phyloP scores from a whole-genome alignment of 2,329 filamentous ascomycete species.

The Sphaerulina populicola region DNA sequence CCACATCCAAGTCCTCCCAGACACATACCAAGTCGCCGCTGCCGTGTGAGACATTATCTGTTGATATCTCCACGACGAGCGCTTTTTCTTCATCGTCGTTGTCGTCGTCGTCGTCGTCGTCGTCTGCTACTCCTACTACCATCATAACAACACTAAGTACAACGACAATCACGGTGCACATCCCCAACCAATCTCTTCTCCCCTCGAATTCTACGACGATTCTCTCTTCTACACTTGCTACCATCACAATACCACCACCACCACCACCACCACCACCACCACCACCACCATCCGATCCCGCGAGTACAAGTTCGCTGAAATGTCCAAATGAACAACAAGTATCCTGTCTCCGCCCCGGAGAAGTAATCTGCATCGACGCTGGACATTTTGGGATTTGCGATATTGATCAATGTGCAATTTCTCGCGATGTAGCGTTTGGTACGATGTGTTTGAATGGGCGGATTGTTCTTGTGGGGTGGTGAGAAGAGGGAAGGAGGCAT shows the following conservation, averaged over 20 bases:
- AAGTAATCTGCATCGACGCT: conserved; percentile 39
- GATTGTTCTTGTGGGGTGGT: conserved; percentile 15
- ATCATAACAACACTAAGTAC: conserved; percentile 2
- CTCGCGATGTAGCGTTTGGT: conserved; percentile 36
- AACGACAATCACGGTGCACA: not conserved
- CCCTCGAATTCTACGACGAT: not conserved
- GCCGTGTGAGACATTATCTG: too few species aligned
- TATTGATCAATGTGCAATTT: conserved; percentile 35
- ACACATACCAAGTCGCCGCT: too few species aligned
- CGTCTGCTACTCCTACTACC: not conserved
- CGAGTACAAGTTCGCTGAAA: conserved; percentile 6
- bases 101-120: too few species aligned
- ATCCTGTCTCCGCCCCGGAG: conserved; percentile 36
- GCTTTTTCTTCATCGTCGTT: too few species aligned
- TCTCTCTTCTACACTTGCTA: not conserved
- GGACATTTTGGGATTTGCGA: conserved; percentile 41
- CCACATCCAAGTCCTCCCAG: not conserved
- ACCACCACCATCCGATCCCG: conserved; percentile 3
- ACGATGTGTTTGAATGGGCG: conserved; percentile 36
- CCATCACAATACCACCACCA: not conserved
- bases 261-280: too few species aligned
- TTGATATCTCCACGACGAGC: too few species aligned
- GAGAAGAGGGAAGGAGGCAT: conserved; percentile 10
- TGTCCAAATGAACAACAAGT: conserved; percentile 23
- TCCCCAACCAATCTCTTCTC: not conserved